Evolutionary conservation across 192 early-diverging fungal genomes (phyloP).

Genomic region (Podila verticillata): DNA sequence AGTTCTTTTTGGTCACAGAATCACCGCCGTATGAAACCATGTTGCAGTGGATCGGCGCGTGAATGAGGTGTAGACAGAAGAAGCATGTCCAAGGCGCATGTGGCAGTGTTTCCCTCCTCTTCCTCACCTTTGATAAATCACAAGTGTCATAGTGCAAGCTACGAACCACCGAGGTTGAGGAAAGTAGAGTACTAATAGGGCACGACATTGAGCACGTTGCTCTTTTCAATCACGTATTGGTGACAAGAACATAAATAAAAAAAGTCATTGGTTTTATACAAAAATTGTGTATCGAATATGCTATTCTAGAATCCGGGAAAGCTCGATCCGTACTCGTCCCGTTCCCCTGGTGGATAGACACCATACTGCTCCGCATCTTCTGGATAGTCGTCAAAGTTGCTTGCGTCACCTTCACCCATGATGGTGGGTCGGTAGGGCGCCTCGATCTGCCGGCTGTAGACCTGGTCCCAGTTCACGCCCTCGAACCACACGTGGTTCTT

Average conservation of each 20-base stretch:
- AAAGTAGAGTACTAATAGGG: too few relatives aligned
- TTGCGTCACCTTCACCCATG: constrained; percentile 85
- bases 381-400: constrained; percentile 73
- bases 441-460: constrained; percentile 77
- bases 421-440: constrained; percentile 89
- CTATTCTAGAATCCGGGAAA: constrained; percentile 43
- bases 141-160: too few relatives aligned
- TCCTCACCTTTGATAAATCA: too few relatives aligned
- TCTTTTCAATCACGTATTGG: too few relatives aligned
- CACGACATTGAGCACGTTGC: too few relatives aligned
- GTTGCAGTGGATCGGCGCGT: too few relatives aligned
- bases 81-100: too few relatives aligned
- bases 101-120: too few relatives aligned
- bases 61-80: too few relatives aligned
- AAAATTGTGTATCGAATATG: not conserved
- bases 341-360: constrained; percentile 37
- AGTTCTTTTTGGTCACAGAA: too few relatives aligned
- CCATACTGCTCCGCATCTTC: constrained; percentile 62
- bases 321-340: constrained; percentile 32
- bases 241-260: not conserved
- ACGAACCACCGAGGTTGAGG: too few relatives aligned
- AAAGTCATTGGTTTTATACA: not conserved
- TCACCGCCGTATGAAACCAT: too few relatives aligned
- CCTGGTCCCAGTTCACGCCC: constrained; percentile 88
- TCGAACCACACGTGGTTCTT: constrained; percentile 95